A percentile compares a stretch with the other conserved stretches of the same genome.
phyloP scores from a whole-genome alignment of 108 stramenopile genomes.

The Cyclotella cryptica region DNA sequence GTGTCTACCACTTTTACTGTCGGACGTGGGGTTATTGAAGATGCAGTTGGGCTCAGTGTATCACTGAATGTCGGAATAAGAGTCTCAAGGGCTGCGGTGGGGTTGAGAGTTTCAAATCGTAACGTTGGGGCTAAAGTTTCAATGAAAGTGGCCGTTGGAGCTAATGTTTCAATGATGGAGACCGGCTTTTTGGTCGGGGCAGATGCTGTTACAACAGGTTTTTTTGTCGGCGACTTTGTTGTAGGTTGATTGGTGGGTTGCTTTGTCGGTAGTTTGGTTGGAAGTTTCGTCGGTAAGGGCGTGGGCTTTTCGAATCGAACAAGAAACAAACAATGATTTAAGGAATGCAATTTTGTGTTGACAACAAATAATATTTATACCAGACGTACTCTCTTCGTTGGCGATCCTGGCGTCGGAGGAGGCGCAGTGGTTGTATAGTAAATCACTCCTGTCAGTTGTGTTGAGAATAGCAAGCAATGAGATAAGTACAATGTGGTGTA shows the following conservation, averaged over 20 bases:
- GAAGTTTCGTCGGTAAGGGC: background rate
- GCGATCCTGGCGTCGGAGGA: background rate
- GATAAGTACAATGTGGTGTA: no score
- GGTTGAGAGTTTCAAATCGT: no score
- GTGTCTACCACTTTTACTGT: background rate
- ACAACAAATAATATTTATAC: background rate
- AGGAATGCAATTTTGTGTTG: background rate
- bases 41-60: background rate
- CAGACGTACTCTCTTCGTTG: conserved; percentile 11
- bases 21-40: background rate
- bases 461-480: background rate
- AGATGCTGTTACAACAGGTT: background rate
- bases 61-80: background rate
- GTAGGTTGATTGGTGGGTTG: conserved; percentile 1
- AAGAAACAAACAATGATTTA: background rate
- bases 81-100: background rate
- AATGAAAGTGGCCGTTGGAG: background rate
- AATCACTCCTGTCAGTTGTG: background rate
- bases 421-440: conserved; percentile 14
- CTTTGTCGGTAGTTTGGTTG: background rate
- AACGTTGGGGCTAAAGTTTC: background rate
- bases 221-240: background rate
- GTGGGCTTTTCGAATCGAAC: background rate
- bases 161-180: background rate
- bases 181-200: conserved; percentile 5